Evolutionary conservation across 129 eudicot genomes (phyloP), one percentile per base, ranked within the genome.

Genomic region (Artemisia tridentata): DNA sequence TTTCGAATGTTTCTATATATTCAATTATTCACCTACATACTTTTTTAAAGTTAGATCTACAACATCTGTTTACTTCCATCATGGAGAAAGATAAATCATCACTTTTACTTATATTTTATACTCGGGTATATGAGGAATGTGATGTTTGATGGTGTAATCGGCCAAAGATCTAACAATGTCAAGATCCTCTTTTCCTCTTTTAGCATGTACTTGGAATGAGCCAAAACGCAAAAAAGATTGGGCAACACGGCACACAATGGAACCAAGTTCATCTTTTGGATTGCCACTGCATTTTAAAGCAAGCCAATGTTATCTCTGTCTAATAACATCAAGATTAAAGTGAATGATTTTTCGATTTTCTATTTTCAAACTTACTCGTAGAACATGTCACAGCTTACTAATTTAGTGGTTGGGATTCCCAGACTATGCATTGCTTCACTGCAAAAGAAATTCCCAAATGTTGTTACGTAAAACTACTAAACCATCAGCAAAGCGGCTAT

Each of bases 231-330:
- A 67, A 88, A 91, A 91, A 47, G 97, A 92, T 56, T 71, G 95
- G 46, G 98, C 91, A 75, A 88, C 96, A 88, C 96, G 81, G 80
- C 98, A 92, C 29, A 92, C 95, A 63, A 88, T 64, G 31, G 98
- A 96, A 92, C 98, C 98, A 62, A 96, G 96, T 79, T 92, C 96
- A 15, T 92, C 98, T 88, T 88, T 92, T 71, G 98, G 86, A 83
- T 92, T 92, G 20, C 96, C 98, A 68, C 98, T 92, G 95, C 84
- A 74, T 27, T 49, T 67, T 57, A 50, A 60, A 51, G 58, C 34
- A 63, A 0, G 18, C 43, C 1, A 15, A 18, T 12, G 51, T 67
- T 67, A 43, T n/a, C 3, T 7, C 12, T 23, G 50, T 60, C 49
- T 11, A 17, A 7, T 57, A 27, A n/a, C 31, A 59, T 14, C 18